Base-by-base conservation (phyloP, 106 monocot species). In the Dendrobium nobile region DNA sequence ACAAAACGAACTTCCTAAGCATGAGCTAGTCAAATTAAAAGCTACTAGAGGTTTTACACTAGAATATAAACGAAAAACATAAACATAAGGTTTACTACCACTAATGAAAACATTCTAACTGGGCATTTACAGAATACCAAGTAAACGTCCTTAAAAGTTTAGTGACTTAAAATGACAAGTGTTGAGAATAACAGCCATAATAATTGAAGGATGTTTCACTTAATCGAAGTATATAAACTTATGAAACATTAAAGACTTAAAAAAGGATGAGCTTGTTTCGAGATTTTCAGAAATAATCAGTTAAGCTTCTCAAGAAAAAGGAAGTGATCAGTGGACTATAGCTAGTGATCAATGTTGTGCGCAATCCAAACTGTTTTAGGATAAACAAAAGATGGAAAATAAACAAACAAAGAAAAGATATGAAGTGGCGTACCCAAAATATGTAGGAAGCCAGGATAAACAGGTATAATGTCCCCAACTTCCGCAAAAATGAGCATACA, bases 391-490 rank as follows among this genome's bases (percentile, higher is more conserved):
- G 11, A 67, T n/a, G 3, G 11, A 22, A 70, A n/a, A 11, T 47
- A 20, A 70, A 54, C 33, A 72, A 72, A 47, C 5, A 13, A 67
- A n/a, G 3, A 51, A 51, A 51, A 4, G 13, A 18, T 10, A 77
- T 18, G 5, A 41, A 9, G 11, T 24, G 72, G 4, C 7, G 54
- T 91, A 98, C 95, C 98, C 90, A 84, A 98, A 98, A 86, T 84
- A 98, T 37, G 98, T 98, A 78, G 98, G 98, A 37, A 98, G 85
- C 98, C 98, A 98, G 72, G 98, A 93, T 67, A 98, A 85, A 80
- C 98, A 98, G 75, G 98, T 93, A 55, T 98, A 98, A 65, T 98
- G 98, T 33, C 95, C 98, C 98, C 98, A 98, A 84, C 92, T 95
- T 84, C 98, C 98, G 87, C 98, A 98, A 86, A 98, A 98, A 73